Evolutionary conservation across 352 stramenopile genomes (phyloP).

Genomic region (Phytophthora kernoviae): DNA sequence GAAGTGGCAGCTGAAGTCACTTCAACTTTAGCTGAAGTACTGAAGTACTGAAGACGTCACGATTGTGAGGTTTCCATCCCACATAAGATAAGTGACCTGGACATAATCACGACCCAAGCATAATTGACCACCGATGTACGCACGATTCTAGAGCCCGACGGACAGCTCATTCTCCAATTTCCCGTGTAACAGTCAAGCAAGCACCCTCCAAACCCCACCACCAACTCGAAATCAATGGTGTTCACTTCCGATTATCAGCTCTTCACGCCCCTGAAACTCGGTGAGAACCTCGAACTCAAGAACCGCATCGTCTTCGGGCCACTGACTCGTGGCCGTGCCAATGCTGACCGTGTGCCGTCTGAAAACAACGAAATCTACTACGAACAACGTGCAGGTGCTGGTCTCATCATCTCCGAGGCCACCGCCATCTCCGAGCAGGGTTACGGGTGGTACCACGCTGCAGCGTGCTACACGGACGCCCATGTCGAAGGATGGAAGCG

Average conservation of each 20-base stretch:
- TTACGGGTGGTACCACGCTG: constrained; percentile 37
- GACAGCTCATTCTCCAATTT: too few relatives aligned
- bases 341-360: constrained; percentile 32
- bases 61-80: too few relatives aligned
- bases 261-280: constrained; percentile 36
- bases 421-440: constrained; percentile 48
- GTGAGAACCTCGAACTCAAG: constrained; percentile 46
- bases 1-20: too few relatives aligned
- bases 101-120: too few relatives aligned
- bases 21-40: too few relatives aligned
- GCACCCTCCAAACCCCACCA: constrained; percentile 5
- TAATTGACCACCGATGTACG: too few relatives aligned
- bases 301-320: constrained; percentile 60
- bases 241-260: constrained; percentile 36
- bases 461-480: constrained; percentile 44
- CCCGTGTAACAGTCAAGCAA: too few relatives aligned
- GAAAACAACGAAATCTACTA: constrained; percentile 68
- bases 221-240: constrained; percentile 5
- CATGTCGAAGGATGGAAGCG: constrained; percentile 58
- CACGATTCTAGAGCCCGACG: too few relatives aligned
- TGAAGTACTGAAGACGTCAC: too few relatives aligned
- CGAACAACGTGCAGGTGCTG: constrained; percentile 56
- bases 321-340: constrained; percentile 46
- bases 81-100: too few relatives aligned
- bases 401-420: constrained; percentile 70